These are phyloP conservation scores for Fistulinella cinereoalba DNA, from an alignment of 1,284 basidiomycete genomes.

Conservation along the genomic window DNA sequence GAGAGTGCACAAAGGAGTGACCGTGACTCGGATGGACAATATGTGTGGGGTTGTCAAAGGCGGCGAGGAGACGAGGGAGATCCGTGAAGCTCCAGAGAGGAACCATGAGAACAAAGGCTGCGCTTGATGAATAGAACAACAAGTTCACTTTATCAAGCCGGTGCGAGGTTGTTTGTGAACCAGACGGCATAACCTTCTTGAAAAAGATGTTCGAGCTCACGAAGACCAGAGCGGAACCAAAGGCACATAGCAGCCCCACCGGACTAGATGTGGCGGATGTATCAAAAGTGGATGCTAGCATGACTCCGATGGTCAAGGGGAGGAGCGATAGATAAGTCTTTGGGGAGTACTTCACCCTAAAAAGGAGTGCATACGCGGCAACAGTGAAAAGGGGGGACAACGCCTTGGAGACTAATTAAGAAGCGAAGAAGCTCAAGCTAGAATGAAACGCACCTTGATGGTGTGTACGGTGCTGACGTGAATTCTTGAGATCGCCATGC, in stretches of 20 bases:
- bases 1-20: conserved; percentile 50
- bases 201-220: conserved; percentile 99
- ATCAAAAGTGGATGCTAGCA: conserved; percentile 96
- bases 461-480: conserved; percentile 98
- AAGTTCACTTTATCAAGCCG: conserved; percentile 98
- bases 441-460: conserved; percentile 74
- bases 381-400: conserved; percentile 97
- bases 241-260: conserved; percentile 84
- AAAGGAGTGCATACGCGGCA: conserved; percentile 88
- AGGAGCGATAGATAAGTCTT: conserved; percentile 94
- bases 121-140: conserved; percentile 90
- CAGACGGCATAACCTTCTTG: conserved; percentile 94
- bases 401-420: conserved; percentile 54
- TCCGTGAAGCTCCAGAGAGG: conserved; percentile 92
- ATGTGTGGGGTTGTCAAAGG: conserved; percentile 39
- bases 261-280: conserved; percentile 82
- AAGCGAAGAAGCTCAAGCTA: background rate
- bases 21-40: conserved; percentile 50
- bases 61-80: conserved; percentile 60
- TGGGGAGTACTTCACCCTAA: conserved; percentile 88
- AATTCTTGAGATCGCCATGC: conserved; percentile 93
- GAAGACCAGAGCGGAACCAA: conserved; percentile 93
- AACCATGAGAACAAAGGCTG: conserved; percentile 93
- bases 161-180: conserved; percentile 49
- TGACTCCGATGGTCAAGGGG: conserved; percentile 93